A percentile compares a stretch with the other conserved stretches of the same genome.
Evolutionary conservation across 495 filamentous ascomycete species (phyloP).

Genomic region (Sordaria brevicollis): DNA sequence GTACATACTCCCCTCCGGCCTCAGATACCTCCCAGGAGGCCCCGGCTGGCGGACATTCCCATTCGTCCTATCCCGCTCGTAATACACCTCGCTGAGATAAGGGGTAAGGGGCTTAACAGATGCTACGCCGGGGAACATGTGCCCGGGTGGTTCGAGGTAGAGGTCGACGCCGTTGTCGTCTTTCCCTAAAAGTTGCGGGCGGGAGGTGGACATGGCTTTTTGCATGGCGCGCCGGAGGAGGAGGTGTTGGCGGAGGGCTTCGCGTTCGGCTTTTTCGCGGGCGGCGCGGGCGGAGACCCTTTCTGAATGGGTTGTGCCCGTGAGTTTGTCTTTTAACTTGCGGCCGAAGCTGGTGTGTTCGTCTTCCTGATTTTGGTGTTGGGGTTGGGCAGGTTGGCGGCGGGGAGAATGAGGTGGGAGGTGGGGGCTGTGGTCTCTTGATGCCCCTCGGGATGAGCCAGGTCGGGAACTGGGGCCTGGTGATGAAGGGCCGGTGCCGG

Average conservation of each 20-base stretch:
- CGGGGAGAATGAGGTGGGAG: background rate
- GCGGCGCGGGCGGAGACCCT: constrained; percentile 6
- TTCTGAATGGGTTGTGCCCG: constrained; percentile 15
- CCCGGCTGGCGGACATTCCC: background rate
- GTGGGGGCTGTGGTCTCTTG: background rate
- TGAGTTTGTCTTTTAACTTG: constrained; percentile 18
- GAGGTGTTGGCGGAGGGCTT: constrained; percentile 18
- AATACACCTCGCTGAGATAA: constrained; percentile 15
- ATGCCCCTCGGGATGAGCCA: background rate
- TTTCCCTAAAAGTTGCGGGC: constrained; percentile 9
- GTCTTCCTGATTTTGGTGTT: background rate
- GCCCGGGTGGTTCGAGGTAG: constrained; percentile 16
- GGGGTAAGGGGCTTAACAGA: constrained; percentile 8
- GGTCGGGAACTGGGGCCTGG: background rate
- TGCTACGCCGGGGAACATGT: constrained; percentile 11
- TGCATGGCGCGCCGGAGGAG: constrained; percentile 10
- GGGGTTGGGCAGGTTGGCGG: background rate
- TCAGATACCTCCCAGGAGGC: constrained; percentile 9
- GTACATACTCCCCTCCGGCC: constrained; percentile 18
- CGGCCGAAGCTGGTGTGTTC: background rate
- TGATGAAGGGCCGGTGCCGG: too few relatives aligned
- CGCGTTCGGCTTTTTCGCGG: constrained; percentile 6
- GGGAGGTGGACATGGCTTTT: constrained; percentile 9
- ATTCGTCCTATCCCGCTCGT: constrained; percentile 2
- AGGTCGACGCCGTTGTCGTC: constrained; percentile 11